Evolutionary conservation across 352 stramenopile species (phyloP).

Genomic region (Phytophthora sansomeana): DNA sequence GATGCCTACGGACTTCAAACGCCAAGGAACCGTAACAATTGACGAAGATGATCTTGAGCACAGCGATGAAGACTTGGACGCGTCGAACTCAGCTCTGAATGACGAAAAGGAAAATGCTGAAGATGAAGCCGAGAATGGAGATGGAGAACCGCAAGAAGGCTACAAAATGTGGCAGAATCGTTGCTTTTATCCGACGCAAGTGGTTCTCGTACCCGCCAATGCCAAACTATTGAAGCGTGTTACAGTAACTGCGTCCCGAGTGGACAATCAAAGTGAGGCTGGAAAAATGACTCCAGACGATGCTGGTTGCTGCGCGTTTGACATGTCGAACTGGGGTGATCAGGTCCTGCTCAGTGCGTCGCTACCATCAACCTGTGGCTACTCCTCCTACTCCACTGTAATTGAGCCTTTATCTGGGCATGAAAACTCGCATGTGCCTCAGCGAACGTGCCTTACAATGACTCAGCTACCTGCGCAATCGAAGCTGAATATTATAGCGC

Average conservation of each 20-base stretch:
- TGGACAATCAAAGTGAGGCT: constrained; percentile 51
- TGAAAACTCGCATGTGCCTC: neutral
- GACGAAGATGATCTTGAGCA: constrained; percentile 28
- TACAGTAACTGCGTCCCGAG: constrained; percentile 38
- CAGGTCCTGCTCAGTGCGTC: constrained; percentile 51
- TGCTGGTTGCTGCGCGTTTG: constrained; percentile 55
- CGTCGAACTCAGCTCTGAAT: neutral
- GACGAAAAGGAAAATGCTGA: neutral
- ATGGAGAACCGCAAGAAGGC: neutral
- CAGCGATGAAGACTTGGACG: constrained; percentile 14
- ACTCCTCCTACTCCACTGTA: constrained; percentile 51
- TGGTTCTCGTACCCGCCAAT: constrained; percentile 53
- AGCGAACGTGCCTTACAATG: constrained; percentile 29
- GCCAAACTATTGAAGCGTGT: constrained; percentile 44
- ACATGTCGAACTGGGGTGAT: constrained; percentile 65
- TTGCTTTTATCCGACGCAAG: constrained; percentile 46
- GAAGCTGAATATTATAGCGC: constrained; percentile 23
- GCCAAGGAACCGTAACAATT: constrained; percentile 9
- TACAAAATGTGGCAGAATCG: constrained; percentile 49
- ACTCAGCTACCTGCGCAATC: constrained; percentile 24
- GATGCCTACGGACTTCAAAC: neutral
- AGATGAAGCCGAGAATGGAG: neutral
- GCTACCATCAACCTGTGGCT: constrained; percentile 19
- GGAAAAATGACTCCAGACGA: constrained; percentile 47
- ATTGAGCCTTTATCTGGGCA: constrained; percentile 18